Evolutionary conservation across 2,329 filamentous ascomycete genomes (phyloP).

Genomic region (Elsinoe australis): DNA sequence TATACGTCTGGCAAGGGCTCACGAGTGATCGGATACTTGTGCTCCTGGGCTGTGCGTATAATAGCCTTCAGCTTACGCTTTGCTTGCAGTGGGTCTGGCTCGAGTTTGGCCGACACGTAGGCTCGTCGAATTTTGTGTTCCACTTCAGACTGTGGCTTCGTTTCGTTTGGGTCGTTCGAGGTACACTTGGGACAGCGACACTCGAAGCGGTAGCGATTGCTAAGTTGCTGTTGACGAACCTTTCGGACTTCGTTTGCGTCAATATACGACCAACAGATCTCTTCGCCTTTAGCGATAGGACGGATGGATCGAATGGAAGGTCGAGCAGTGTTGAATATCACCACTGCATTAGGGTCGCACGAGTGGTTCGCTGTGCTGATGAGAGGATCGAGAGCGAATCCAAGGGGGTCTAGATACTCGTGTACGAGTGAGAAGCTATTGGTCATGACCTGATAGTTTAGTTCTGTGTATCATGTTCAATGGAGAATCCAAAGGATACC

Average conservation of each 20-base stretch:
- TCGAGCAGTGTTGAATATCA: constrained; percentile 49
- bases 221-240: constrained; percentile 47
- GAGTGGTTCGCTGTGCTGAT: constrained; percentile 54
- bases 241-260: constrained; percentile 47
- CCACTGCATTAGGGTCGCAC: constrained; percentile 52
- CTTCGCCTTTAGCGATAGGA: constrained; percentile 47
- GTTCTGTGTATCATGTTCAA: neutral
- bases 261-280: constrained; percentile 56
- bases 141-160: constrained; percentile 31
- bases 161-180: constrained; percentile 28
- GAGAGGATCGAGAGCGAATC: constrained; percentile 51
- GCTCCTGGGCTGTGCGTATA: constrained; percentile 2
- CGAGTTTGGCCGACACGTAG: constrained; percentile 24
- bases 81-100: constrained; percentile 28
- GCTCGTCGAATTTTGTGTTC: constrained; percentile 21
- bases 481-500: neutral
- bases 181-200: constrained; percentile 50
- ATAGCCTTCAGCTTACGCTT: constrained; percentile 33
- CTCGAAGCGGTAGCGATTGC: constrained; percentile 50
- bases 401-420: constrained; percentile 49
- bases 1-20: constrained; percentile 51
- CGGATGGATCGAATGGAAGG: constrained; percentile 46
- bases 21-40: constrained; percentile 33
- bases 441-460: constrained; percentile 41
- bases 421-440: constrained; percentile 54